Percentiles rank a stretch among this genome's conserved stretches.
Evolutionary conservation across 768 basidiomycete species (phyloP).

Genomic region (Mrakia hoshinonis): DNA sequence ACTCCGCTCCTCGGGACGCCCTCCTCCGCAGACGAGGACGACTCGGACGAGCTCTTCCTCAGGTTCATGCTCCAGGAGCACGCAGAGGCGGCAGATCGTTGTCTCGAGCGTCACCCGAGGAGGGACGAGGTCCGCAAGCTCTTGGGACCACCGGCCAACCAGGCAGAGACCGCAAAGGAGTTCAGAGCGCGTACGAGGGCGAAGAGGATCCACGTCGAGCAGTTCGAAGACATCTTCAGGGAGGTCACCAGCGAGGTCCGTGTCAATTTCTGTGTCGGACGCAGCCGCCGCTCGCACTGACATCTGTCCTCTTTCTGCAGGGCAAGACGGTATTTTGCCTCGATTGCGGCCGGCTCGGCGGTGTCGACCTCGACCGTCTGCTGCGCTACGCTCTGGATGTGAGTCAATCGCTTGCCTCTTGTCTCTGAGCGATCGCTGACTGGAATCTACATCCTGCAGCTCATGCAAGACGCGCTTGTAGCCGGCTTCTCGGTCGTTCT

Average conservation of each 20-base stretch:
- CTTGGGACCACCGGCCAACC: background rate
- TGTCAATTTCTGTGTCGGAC: background rate
- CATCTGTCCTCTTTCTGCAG: background rate
- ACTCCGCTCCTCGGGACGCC: background rate
- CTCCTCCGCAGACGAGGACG: background rate
- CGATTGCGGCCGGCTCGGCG: background rate
- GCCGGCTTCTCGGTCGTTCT: conserved; percentile 6
- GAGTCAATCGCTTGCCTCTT: background rate
- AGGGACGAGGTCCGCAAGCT: background rate
- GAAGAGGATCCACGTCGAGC: background rate
- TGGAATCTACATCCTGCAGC: background rate
- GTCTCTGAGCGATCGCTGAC: background rate
- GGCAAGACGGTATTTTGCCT: conserved; percentile 12
- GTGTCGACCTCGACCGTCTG: conserved; percentile 4
- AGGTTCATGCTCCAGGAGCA: background rate
- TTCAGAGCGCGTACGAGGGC: background rate
- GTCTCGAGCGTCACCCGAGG: background rate
- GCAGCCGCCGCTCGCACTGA: background rate
- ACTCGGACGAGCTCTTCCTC: conserved; percentile 22
- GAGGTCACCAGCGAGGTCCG: background rate
- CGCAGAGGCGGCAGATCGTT: background rate
- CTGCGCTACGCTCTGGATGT: conserved; percentile 10
- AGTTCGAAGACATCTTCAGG: background rate
- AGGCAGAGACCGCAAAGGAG: conserved; percentile 1
- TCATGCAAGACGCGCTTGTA: background rate